Evolutionary conservation across 257 asterid species (phyloP).

Genomic region (Plectranthus barbatus): DNA sequence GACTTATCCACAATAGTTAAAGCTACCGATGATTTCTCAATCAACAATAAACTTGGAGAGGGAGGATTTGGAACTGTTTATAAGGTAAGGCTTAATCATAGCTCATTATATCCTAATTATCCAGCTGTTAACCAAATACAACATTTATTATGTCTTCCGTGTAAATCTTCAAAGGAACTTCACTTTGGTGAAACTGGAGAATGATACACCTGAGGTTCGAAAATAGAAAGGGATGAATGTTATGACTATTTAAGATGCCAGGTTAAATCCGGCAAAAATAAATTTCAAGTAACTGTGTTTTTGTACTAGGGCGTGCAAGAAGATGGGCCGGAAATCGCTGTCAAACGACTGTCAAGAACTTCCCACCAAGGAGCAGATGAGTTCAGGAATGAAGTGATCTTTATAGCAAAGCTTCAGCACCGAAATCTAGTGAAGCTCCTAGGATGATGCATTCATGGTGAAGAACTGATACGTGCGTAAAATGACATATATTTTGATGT

Average conservation of each 20-base stretch:
- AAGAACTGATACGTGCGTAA: too few relatives aligned
- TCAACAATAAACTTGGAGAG: conserved; percentile 16
- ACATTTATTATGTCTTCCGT: too few relatives aligned
- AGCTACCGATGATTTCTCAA: conserved; percentile 21
- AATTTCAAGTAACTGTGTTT: too few relatives aligned
- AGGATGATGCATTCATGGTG: conserved; percentile 43
- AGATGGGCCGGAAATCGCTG: conserved; percentile 41
- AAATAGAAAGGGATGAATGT: too few relatives aligned
- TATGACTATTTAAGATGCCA: too few relatives aligned
- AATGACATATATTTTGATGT: too few relatives aligned
- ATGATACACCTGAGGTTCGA: too few relatives aligned
- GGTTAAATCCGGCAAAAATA: too few relatives aligned
- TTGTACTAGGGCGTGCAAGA: conserved; percentile 4
- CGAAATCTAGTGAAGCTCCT: conserved; percentile 51
- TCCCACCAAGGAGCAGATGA: conserved; percentile 46
- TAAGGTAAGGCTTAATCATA: conserved; percentile 12
- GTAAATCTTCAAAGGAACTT: too few relatives aligned
- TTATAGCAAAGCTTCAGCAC: conserved; percentile 46
- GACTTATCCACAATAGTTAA: not conserved
- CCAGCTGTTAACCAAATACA: too few relatives aligned
- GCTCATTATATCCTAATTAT: too few relatives aligned
- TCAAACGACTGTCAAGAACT: conserved; percentile 35
- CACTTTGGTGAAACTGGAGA: too few relatives aligned
- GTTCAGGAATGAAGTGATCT: conserved; percentile 42
- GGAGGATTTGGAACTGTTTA: conserved; percentile 37